Evolutionary conservation across 768 basidiomycete genomes (phyloP), one percentile per base, ranked within the genome.

Genomic region (Suillus subaureus): DNA sequence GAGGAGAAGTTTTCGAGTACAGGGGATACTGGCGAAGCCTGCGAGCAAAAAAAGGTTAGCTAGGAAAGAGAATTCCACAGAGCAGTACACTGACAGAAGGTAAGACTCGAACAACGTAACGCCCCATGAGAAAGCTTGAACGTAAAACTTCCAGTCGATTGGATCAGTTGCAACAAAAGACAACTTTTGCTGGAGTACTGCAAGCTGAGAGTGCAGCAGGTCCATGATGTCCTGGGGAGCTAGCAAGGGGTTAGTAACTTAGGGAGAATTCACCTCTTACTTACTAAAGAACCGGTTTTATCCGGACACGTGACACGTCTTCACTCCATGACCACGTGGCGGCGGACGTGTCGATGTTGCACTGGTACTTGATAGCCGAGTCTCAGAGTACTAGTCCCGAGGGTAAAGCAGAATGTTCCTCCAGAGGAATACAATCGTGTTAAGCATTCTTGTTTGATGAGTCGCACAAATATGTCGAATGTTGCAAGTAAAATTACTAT

Each of bases 61-160:
- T 26, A 54, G 26, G 57, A 9, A 56, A 33, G 62, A 57, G n/a
- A 21, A 60, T 12, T 61, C 61, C 43, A 21, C 28, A 26, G 33
- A 62, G 23, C 35, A 63, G 37, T 52, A 35, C 5, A 84, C 93
- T 70, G 71, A 97, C 95, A 93, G 73, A 45, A 98, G 84, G 75
- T 93, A 96, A 1, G 89, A 88, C 75, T 98, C 96, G 67, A 96
- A 97, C 16, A 90, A 76, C n/a, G 89, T 88, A 18, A 94, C 88
- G 21, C 79, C 77, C 88, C 91, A 93, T 5, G 93, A 90, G 69
- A 89, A 90, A 31, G 77, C 73, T 67, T 96, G 89, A n/a, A 95
- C 91, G 71, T 91, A 90, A 64, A 83, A 77, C 73, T 93, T 90
- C 89, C 93, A 97, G 77, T 93, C 83, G 47, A 94, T 88, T 4